Evolutionary conservation across 306 rosid genomes (phyloP), one percentile per base, ranked within the genome.

Genomic region (Styphnolobium japonicum): DNA sequence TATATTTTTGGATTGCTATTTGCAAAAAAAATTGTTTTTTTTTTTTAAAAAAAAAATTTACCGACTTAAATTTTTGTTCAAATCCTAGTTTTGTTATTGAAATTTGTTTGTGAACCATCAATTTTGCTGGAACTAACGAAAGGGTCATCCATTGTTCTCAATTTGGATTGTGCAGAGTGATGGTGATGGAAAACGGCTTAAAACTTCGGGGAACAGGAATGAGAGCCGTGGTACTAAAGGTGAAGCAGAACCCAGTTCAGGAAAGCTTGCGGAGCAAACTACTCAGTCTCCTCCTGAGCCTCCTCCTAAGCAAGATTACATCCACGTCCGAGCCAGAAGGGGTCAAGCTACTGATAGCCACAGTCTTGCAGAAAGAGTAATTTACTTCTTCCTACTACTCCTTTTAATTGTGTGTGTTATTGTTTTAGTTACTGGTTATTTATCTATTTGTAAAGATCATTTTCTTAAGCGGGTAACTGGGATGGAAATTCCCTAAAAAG

Each of bases 341-440:
- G 98, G 98, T 66, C 97, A 94, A 89, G 98, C 98, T 36, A 94
- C 98, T 51, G 98, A 94, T 77, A 94, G 98, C 79, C 98, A 93
- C 61, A 93, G 98, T 79, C 85, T 93, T 56, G 98, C 98, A 18
- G 98, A 93, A 86, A 92, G 98, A 85, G 98, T 94, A 87, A 61
- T 79, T 69, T 63, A n/a, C 77, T 71, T 49, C 43, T 33, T 62
- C 49, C 36, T 3, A n/a, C 6, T 75, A 2, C 31, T 60, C 57
- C 39, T 57, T 69, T 67, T 34, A 23, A 48, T 72, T 67, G 6
- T 51, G n/a, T 23, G 7, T 49, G 37, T 48, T 34, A 6, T 56
- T 29, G 33, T 56, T 65, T 19, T 37, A 5, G 46, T 18, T 11
- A n/a, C 21, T 15, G n/a, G 7, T 39, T 68, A 8, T 25, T 46